phyloP scores from a whole-genome alignment of 306 rosid genomes.

The Rosa lucieae region DNA sequence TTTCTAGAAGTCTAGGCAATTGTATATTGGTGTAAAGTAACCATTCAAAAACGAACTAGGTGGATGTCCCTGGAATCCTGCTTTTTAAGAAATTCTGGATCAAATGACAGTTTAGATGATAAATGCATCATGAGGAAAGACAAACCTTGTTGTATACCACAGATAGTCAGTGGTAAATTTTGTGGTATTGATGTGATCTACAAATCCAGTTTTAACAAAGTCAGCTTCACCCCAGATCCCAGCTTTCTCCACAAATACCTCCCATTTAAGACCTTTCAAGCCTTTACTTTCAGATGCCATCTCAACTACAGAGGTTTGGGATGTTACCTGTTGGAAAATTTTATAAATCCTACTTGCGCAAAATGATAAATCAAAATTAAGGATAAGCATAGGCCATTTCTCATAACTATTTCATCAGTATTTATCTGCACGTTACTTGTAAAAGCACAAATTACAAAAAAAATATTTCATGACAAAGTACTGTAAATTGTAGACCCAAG shows the following conservation, averaged over 20 bases:
- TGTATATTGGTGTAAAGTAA: not conserved
- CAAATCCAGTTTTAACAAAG: conserved; percentile 66
- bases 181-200: conserved; percentile 89
- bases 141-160: conserved; percentile 93
- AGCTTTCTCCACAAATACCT: conserved; percentile 63
- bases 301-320: conserved; percentile 58
- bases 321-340: conserved; percentile 58
- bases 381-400: not conserved
- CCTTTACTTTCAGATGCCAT: conserved; percentile 66
- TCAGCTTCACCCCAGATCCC: conserved; percentile 88
- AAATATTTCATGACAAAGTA: not conserved
- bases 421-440: not conserved
- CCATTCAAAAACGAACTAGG: not conserved
- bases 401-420: not conserved
- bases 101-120: not conserved
- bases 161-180: conserved; percentile 90
- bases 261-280: conserved; percentile 58
- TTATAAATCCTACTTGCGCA: conserved; percentile 6
- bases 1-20: not conserved
- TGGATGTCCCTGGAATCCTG: not conserved
- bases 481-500: not conserved
- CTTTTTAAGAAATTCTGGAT: not conserved
- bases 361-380: conserved; percentile 4
- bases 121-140: conserved; percentile 16
- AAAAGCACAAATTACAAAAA: not conserved